Evolutionary conservation across 257 asterid species (phyloP).

Genomic region (Craterostigma plantagineum): DNA sequence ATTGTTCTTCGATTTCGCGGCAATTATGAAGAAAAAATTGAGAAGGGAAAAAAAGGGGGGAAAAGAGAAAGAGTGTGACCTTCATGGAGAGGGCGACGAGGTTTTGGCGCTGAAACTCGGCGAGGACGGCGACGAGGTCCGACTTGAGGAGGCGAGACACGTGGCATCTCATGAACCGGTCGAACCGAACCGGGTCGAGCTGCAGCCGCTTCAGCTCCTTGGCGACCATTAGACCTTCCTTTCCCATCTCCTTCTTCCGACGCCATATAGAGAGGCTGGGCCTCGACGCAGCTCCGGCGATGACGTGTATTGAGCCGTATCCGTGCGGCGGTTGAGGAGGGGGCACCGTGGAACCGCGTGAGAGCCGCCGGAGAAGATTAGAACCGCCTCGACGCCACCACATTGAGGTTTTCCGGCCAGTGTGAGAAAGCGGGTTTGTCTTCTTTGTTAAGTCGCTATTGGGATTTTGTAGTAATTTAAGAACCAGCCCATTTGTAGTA

Average conservation of each 20-base stretch:
- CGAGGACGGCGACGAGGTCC: slow-evolving; percentile 78
- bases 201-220: slow-evolving; percentile 90
- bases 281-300: slow-evolving; percentile 25
- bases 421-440: too few relatives aligned
- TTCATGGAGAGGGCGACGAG: slow-evolving; percentile 60
- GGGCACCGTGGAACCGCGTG: too few relatives aligned
- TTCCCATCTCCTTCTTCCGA: slow-evolving; percentile 90
- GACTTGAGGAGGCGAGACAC: slow-evolving; percentile 84
- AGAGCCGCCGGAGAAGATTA: too few relatives aligned
- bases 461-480: too few relatives aligned
- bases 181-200: slow-evolving; percentile 37
- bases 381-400: too few relatives aligned
- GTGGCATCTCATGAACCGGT: slow-evolving; percentile 50
- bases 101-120: slow-evolving; percentile 84
- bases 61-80: slow-evolving; percentile 14
- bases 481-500: too few relatives aligned
- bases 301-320: too few relatives aligned
- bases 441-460: too few relatives aligned
- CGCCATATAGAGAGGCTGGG: slow-evolving; percentile 80
- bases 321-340: too few relatives aligned
- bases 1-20: slow-evolving; percentile 1
- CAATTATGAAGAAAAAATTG: not conserved
- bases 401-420: too few relatives aligned
- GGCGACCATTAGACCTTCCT: slow-evolving; percentile 77
- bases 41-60: not conserved